Conservation (phyloP, 1,139 yeast genomes). For the Kazachstania sp. region DNA sequence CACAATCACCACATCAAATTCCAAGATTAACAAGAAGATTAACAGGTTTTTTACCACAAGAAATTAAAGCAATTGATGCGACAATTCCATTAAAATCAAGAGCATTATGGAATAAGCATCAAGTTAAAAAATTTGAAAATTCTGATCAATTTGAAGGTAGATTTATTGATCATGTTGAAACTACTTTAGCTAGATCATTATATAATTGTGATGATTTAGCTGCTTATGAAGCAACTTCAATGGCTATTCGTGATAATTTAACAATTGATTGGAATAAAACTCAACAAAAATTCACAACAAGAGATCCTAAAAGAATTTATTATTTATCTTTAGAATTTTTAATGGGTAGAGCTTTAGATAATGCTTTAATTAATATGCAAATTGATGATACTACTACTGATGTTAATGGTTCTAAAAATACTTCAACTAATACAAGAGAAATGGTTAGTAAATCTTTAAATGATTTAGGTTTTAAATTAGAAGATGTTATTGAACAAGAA, state of each 20-base stretch:
- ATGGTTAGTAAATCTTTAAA: constrained; percentile 48
- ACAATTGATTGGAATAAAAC: constrained; percentile 89
- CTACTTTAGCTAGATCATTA: constrained; percentile 79
- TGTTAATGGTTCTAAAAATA: constrained; percentile 16
- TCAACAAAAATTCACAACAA: constrained; percentile 78
- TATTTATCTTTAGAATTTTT: constrained; percentile 81
- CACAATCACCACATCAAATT: constrained; percentile 21
- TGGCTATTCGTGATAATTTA: constrained; percentile 69
- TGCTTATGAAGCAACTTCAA: constrained; percentile 84
- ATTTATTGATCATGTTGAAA: constrained; percentile 81
- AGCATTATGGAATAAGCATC: constrained; percentile 64
- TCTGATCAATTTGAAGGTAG: constrained; percentile 57
- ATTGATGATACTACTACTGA: constrained; percentile 24
- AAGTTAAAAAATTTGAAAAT: constrained; percentile 42
- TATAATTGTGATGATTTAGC: constrained; percentile 89
- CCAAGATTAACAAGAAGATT: constrained; percentile 54
- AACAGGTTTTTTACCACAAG: constrained; percentile 88
- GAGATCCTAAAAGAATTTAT: constrained; percentile 80
- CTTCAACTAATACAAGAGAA: constrained; percentile 33
- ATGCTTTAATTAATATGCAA: constrained; percentile 75
- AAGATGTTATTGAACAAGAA: constrained; percentile 77
- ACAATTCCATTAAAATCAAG: constrained; percentile 73
- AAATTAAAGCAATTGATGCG: constrained; percentile 74
- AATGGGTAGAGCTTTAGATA: constrained; percentile 94
- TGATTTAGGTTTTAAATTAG: constrained; percentile 79